Base-by-base conservation (phyloP, 23 red algal species). In the Chondrus crispus region DNA sequence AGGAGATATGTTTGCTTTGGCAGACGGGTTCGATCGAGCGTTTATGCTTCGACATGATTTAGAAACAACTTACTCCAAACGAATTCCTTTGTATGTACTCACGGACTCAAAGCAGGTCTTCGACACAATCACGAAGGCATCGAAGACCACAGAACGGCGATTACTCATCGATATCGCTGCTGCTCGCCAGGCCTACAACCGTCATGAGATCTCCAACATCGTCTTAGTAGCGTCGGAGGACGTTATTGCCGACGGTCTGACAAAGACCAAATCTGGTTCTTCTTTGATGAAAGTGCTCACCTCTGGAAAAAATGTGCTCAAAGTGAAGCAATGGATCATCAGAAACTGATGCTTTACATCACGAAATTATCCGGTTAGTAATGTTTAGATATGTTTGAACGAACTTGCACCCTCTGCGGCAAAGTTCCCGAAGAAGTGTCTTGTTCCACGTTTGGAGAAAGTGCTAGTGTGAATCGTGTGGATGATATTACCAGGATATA, bases 91-190 rank as follows among this genome's bases (percentile, higher is more conserved):
- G 60, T 32, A 66, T 22, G 35, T 66, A 32, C 35, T 66, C 35
- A 66, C 0, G 35, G 60, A 66, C 35, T 66, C 18, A 1, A 66
- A 78, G 72, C 1, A 78, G 1, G 24, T 1, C 14, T 78, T 78
- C 38, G 2, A 78, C 19, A 36, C 1, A 8, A 33, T 78, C 13
- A 0, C 1, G 24, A 78, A 50, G 72, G 26, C 72, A n/a, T 78
- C 72, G 14, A 1, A 33, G 14, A 22, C 72, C 10, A 78, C 72
- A 26, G 72, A 78, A 36, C 30, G 42, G 20, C 10, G 72, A 50
- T 78, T 78, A 37, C 30, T 78, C 28, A 78, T 78, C 38, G 72
- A 78, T 50, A n/a, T 78, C 29, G 72, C 38, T 2, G 26, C 72
- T 20, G 9, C 38, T 26, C 1, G 72, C n/a, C 28, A 78, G 38